Conservation (phyloP, 345 rosid species). For the Citrus hindsii region DNA sequence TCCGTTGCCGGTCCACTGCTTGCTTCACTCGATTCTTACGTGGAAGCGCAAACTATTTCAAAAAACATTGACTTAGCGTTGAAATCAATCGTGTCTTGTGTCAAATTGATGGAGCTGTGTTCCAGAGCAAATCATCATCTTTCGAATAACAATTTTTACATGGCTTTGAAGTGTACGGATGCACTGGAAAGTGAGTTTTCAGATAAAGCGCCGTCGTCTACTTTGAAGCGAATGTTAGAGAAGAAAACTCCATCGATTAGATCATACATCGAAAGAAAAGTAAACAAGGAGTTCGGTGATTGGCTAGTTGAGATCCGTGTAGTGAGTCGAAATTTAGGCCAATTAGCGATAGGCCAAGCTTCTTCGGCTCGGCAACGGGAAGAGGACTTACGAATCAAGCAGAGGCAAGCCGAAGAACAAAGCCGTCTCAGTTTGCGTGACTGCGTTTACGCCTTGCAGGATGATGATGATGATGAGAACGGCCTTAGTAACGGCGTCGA, state of each 20-base stretch:
- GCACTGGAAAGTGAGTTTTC: slow-evolving; percentile 63
- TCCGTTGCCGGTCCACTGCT: slow-evolving; percentile 81
- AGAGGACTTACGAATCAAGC: slow-evolving; percentile 92
- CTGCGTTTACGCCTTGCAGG: slow-evolving; percentile 77
- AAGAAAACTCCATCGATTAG: slow-evolving; percentile 78
- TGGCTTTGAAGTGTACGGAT: slow-evolving; percentile 86
- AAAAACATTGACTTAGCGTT: slow-evolving; percentile 73
- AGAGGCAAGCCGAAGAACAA: slow-evolving; percentile 96
- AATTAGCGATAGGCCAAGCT: slow-evolving; percentile 94
- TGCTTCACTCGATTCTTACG: slow-evolving; percentile 62
- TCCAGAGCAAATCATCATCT: slow-evolving; percentile 73
- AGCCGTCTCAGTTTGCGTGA: slow-evolving; percentile 85
- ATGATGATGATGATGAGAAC: slow-evolving; percentile 76
- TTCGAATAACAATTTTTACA: slow-evolving; percentile 59
- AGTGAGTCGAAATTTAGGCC: slow-evolving; percentile 86
- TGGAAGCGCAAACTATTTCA: slow-evolving; percentile 70
- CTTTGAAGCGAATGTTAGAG: slow-evolving; percentile 83
- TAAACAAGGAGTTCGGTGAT: slow-evolving; percentile 82
- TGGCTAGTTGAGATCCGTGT: slow-evolving; percentile 98
- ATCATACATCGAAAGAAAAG: slow-evolving; percentile 74
- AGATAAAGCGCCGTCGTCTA: slow-evolving; percentile 66
- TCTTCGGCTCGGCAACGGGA: slow-evolving; percentile 89
- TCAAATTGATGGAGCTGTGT: slow-evolving; percentile 74
- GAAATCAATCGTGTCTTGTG: slow-evolving; percentile 44
- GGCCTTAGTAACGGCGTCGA: slow-evolving; percentile 16